A percentile compares a stretch with the other conserved stretches of the same genome.
Evolutionary conservation across 345 rosid species (phyloP).

Genomic region (Melaleuca alternifolia): DNA sequence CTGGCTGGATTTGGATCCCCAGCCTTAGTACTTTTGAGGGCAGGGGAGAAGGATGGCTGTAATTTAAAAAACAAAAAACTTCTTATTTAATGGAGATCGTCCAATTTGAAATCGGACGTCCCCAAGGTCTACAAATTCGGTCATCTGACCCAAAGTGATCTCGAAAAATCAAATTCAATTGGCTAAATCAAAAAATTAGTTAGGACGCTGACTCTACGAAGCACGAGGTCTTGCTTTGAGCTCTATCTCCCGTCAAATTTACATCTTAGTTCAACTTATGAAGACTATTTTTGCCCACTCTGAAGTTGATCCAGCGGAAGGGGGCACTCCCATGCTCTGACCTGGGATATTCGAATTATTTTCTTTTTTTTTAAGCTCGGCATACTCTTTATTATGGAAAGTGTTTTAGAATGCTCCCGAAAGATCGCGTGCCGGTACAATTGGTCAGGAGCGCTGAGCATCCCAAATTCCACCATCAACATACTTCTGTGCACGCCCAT

Average conservation of each 20-base stretch:
- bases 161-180: background rate
- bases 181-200: background rate
- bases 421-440: fast-evolving
- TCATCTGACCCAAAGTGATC: too few relatives aligned
- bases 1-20: too few relatives aligned
- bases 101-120: too few relatives aligned
- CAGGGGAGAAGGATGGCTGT: too few relatives aligned
- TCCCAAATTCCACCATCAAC: fast-evolving
- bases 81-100: too few relatives aligned
- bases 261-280: background rate
- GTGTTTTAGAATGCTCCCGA: background rate
- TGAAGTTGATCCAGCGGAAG: background rate
- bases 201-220: background rate
- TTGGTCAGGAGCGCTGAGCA: fast-evolving
- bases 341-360: background rate
- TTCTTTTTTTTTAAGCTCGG: too few relatives aligned
- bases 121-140: too few relatives aligned
- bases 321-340: background rate
- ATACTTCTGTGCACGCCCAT: too few relatives aligned
- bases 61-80: too few relatives aligned
- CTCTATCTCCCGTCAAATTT: background rate
- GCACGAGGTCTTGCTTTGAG: background rate
- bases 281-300: background rate
- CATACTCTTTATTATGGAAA: background rate
- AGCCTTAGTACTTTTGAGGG: too few relatives aligned